Base-by-base conservation (phyloP, 345 rosid species). In the Anacardium occidentale region DNA sequence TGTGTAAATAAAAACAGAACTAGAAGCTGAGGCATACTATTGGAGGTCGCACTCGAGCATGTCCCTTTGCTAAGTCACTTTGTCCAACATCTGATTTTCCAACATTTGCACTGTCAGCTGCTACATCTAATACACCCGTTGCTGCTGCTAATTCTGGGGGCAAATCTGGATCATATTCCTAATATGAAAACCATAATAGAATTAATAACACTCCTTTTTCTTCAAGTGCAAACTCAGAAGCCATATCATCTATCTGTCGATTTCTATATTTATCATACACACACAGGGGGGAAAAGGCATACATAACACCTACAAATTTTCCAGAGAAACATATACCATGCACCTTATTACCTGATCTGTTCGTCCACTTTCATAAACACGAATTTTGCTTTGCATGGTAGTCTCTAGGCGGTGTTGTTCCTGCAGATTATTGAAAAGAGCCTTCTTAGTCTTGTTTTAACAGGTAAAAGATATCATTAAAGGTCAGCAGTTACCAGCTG, bases 61-160 rank as follows among this genome's bases (percentile, higher is more conserved):
- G 74, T 79, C 89, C 93, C 80, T 85, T 89, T 44, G 75, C 69
- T 20, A 79, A 44, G 70, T 87, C 97, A 78, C 70, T 83, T 80
- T 83, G 93, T 69, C 84, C 87, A 62, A 67, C 82, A 66, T 90
- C 94, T 65, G 70, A 75, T 84, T 86, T 92, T 72, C 80, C 88
- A 72, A 83, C 53, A 83, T 78, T 87, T 68, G 83, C 77, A 85
- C 75, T 83, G 57, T 76, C 95, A 82, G 77, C 83, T 69, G 86
- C 72, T 79, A 70, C 76, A 78, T 85, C 98, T 80, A 84, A 96
- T 18, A 80, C 74, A 17, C 97, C 96, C 42, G 96, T 77, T 37
- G 98, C 99, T 73, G 97, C 99, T 70, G 93, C 99, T 76, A 96
- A 85, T 84, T 96, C 99, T 52, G 98, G 98, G 52, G 99, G 99